Evolutionary conservation across 2,329 filamentous ascomycete genomes (phyloP), one percentile per base, ranked within the genome.

Genomic region (Boeremia exigua): DNA sequence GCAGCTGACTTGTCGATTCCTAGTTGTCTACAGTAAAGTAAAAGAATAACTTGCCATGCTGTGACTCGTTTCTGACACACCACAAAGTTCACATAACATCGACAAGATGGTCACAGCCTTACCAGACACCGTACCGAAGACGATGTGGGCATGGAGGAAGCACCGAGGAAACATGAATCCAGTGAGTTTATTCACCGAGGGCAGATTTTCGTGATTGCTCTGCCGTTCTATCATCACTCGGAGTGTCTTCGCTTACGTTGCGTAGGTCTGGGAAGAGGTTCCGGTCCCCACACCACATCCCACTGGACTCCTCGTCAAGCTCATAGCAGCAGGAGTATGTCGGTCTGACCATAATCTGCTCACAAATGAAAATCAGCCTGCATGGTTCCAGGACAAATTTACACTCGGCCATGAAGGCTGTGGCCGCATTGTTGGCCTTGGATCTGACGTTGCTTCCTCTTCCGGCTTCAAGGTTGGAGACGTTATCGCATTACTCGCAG

Each of bases 361-460:
- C 19, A 66, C 61, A 14, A 66, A 66, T 37, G 63, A 66, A 38
- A 51, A 52, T 12, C 63, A 66, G 53, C 61, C 63, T 17, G 33
- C 57, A 6, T 66, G 59, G 59, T 66, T 62, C 44, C 46, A 57
- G 39, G 38, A 57, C 1, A n/a, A 56, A 15, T 66, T 66, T 25
- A 66, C 63, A 6, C 61, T 66, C 14, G 63, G 61, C 8, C 63
- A 66, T 48, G 63, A 66, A 56, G 63, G 63, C 7, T 66, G 57
- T 17, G 63, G 63, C 15, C 48, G 42, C 8, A 62, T 66, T 44
- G 46, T 58, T 7, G 15, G 28, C 29, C 19, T 66, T 7, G 61
- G 63, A 0, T 47, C 53, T n/a, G 23, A 19, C 17, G 48, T 66
- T 1, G 28, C 63, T 6, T 11, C 36, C 0, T 30, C 48, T 15